Evolutionary conservation across 2,329 filamentous ascomycete genomes (phyloP), one percentile per base, ranked within the genome.

Genomic region (Penicillium brevicompactum): DNA sequence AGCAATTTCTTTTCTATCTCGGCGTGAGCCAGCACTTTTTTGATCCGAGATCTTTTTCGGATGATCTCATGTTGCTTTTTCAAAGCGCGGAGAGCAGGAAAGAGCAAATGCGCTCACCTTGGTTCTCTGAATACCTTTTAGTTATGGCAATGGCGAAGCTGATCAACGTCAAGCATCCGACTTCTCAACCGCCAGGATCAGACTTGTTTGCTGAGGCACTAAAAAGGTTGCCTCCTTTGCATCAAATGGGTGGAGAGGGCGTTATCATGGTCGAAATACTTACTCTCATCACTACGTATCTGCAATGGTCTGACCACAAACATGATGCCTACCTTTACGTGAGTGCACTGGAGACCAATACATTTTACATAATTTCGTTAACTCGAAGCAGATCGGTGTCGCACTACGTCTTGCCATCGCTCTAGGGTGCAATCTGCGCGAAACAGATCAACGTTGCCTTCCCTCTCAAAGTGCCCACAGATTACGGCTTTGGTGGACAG

Each of bases 91-190:
- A 57, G 14, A 54, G 46, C 2, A 53, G 46, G 13, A 46, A 62
- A 24, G 18, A 47, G 5, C 58, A 63, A 18, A 58, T 55, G 43
- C 27, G 14, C n/a, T 56, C 55, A 1, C 50, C 46, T 7, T 65
- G 62, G 62, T 65, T 58, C 24, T 58, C 60, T 3, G 58, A 65
- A 48, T 65, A 65, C 46, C 55, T 65, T 7, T 53, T 65, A 7
- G 63, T 65, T 16, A 65, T 65, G 63, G 63, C 62, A 9, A 65
- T 65, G 61, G 62, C 59, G 16, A 64, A 62, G 27, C 56, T 65
- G 3, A 65, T 65, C 52, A 62, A 65, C 43, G 59, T 61, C 5
- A 51, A 60, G 40, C n/a, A 57, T 32, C 62, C 62, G n/a, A 53
- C 56, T 7, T 49, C 46, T 10, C 57, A 60, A 21, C 55, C 55